A percentile compares a stretch with the other conserved stretches of the same genome.
Conservation (phyloP, 2,329 filamentous ascomycete species). For the Phaeosphaeriaceae sp. region DNA sequence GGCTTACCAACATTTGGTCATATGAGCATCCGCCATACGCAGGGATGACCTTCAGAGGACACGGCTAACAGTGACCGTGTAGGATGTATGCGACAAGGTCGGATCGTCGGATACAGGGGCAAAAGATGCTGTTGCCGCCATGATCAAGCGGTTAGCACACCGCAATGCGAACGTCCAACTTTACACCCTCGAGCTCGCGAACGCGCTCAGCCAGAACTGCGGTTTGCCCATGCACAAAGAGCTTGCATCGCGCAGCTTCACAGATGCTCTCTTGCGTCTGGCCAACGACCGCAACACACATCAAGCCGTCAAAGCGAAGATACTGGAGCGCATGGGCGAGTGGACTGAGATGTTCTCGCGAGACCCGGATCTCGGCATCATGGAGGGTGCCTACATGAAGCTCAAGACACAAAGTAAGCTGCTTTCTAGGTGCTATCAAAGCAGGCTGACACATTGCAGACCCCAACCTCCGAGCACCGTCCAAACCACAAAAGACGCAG, state of each 20-base stretch:
- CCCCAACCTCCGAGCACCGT: conserved; percentile 88
- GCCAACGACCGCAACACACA: conserved; percentile 95
- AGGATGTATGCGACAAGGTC: conserved; percentile 69
- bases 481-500: conserved; percentile 89
- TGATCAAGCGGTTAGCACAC: conserved; percentile 91
- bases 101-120: conserved; percentile 62
- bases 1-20: neutral
- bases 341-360: conserved; percentile 95
- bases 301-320: conserved; percentile 95
- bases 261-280: conserved; percentile 87
- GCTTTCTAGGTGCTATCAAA: neutral
- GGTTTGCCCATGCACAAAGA: conserved; percentile 87
- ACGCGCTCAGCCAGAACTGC: conserved; percentile 91
- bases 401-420: conserved; percentile 73
- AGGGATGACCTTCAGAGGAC: no score
- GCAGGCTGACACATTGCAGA: conserved; percentile 62
- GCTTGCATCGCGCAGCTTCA: conserved; percentile 89
- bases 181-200: conserved; percentile 89
- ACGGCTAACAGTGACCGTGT: conserved; percentile 4
- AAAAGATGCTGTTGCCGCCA: conserved; percentile 84
- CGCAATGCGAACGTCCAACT: conserved; percentile 96
- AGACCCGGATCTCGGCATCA: conserved; percentile 92
- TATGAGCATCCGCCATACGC: neutral
- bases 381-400: conserved; percentile 92
- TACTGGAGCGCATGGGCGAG: conserved; percentile 93